Percentiles rank a stretch among this genome's conserved stretches.
phyloP scores from a whole-genome alignment of 495 filamentous ascomycete species.

The Barbatosphaeria neglecta region DNA sequence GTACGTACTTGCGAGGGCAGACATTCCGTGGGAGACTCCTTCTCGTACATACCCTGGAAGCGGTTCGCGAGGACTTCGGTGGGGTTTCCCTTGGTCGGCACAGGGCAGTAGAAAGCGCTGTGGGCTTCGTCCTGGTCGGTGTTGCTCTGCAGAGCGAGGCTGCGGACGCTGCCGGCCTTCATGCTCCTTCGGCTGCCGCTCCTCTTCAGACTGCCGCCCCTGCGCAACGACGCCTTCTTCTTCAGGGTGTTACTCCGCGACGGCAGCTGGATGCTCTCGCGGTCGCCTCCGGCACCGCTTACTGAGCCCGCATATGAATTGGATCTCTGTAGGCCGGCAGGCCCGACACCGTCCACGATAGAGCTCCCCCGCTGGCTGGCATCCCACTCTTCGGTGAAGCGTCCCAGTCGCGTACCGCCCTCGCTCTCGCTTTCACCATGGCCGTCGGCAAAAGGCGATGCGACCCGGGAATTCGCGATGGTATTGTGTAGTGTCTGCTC shows the following conservation, averaged over 20 bases:
- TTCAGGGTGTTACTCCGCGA: conserved; percentile 70
- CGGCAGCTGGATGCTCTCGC: conserved; percentile 21
- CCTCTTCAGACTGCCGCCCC: conserved; percentile 63
- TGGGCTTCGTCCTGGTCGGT: conserved; percentile 60
- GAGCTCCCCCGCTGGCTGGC: conserved; percentile 53
- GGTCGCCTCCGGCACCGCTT: conserved; percentile 13
- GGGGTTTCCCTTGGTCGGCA: conserved; percentile 76
- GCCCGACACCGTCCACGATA: conserved; percentile 33
- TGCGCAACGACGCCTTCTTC: conserved; percentile 71
- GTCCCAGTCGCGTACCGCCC: conserved; percentile 14
- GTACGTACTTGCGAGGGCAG: neutral
- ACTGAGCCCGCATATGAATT: conserved; percentile 35
- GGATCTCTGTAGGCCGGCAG: conserved; percentile 34
- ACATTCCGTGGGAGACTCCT: too few relatives aligned
- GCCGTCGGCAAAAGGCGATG: conserved; percentile 13
- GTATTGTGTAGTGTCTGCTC: conserved; percentile 31
- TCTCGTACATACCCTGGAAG: conserved; percentile 69
- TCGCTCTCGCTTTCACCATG: neutral
- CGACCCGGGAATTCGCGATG: conserved; percentile 24
- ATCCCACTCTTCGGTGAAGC: conserved; percentile 66
- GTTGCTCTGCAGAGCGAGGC: conserved; percentile 50
- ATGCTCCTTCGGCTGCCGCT: conserved; percentile 64
- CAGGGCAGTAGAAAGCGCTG: conserved; percentile 76
- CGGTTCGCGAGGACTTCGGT: conserved; percentile 83
- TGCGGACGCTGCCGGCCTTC: conserved; percentile 72